phyloP scores from a whole-genome alignment of 2,329 filamentous ascomycete genomes.

The Pseudocercospora macadamiae region DNA sequence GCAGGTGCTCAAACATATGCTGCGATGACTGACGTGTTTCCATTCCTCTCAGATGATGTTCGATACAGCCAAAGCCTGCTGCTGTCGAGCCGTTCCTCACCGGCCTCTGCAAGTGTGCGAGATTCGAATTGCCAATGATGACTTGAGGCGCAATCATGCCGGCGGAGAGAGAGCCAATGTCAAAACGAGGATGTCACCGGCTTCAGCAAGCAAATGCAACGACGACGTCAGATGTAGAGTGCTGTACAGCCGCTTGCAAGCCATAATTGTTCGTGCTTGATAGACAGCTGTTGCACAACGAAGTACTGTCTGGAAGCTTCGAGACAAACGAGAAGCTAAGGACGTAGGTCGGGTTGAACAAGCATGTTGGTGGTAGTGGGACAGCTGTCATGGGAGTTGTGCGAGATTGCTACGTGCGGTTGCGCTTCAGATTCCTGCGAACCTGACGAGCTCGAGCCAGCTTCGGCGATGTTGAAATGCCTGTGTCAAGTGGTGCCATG shows the following conservation, averaged over 20 bases:
- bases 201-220: not conserved
- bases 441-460: not conserved
- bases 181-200: not conserved
- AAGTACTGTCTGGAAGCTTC: not conserved
- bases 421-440: not conserved
- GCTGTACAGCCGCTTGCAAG: not conserved
- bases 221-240: not conserved
- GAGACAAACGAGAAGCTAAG: not conserved
- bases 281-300: not conserved
- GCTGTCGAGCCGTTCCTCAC: not conserved
- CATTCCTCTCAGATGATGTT: too few species aligned
- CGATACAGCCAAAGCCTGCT: not conserved
- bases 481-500: not conserved
- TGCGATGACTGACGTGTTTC: too few species aligned
- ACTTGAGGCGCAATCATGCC: not conserved
- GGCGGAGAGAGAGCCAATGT: not conserved
- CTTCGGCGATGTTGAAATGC: not conserved
- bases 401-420: not conserved
- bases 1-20: not conserved
- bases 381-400: not conserved
- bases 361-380: not conserved
- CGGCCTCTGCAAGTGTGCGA: not conserved
- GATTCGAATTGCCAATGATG: not conserved
- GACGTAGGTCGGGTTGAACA: not conserved
- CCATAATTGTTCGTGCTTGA: not conserved